phyloP scores from a whole-genome alignment of 371 early-diverging fungal species.

The Mucor ambiguus region DNA sequence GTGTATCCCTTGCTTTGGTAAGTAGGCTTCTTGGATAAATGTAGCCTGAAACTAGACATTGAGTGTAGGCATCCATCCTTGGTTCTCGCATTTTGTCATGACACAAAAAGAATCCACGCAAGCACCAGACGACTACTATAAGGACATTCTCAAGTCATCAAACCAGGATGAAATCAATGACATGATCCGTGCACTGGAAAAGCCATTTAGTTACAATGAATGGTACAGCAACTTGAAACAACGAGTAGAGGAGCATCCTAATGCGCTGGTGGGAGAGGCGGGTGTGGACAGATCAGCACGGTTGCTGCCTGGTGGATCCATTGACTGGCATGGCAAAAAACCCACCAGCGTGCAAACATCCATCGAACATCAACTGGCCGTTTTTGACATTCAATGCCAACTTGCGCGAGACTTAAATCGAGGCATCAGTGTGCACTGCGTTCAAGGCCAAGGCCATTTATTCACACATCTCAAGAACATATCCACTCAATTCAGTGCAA shows the following conservation, averaged over 20 bases:
- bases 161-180: slow-evolving; percentile 27
- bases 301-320: slow-evolving; percentile 52
- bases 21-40: neutral
- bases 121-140: slow-evolving; percentile 26
- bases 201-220: slow-evolving; percentile 27
- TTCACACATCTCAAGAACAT: slow-evolving; percentile 51
- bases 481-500: slow-evolving; percentile 22
- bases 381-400: slow-evolving; percentile 71
- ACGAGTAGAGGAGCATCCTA: slow-evolving; percentile 41
- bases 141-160: slow-evolving; percentile 23
- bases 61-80: slow-evolving; percentile 48
- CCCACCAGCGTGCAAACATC: slow-evolving; percentile 52
- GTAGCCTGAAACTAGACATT: neutral
- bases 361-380: slow-evolving; percentile 66
- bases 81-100: slow-evolving; percentile 44
- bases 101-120: slow-evolving; percentile 8
- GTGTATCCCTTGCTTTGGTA: slow-evolving; percentile 51
- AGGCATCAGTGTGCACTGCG: slow-evolving; percentile 83
- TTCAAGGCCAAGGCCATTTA: slow-evolving; percentile 76
- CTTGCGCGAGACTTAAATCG: slow-evolving; percentile 71
- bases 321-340: slow-evolving; percentile 51
- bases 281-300: slow-evolving; percentile 81
- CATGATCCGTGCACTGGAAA: slow-evolving; percentile 25
- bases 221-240: slow-evolving; percentile 40
- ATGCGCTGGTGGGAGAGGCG: slow-evolving; percentile 80